These are phyloP conservation scores for Nothophaeocryptopus gaeumannii DNA, from an alignment of 2,329 filamentous ascomycete species.

Conservation along the genomic window DNA sequence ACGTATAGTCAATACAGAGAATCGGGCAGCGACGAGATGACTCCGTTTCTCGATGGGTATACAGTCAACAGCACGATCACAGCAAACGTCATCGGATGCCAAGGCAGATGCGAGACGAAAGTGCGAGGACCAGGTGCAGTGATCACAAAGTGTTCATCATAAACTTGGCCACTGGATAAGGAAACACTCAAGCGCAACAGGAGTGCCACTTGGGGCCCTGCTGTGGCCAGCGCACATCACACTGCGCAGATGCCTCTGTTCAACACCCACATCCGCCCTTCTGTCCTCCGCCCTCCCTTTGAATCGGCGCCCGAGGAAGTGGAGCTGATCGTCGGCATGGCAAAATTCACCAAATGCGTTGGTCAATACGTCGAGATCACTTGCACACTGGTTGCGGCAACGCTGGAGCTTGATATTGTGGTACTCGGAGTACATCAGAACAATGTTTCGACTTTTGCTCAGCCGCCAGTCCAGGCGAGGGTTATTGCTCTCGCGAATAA, in stretches of 20 bases:
- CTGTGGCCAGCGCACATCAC: neutral
- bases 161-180: slow-evolving; percentile 2
- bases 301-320: slow-evolving; percentile 2
- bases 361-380: slow-evolving; percentile 8
- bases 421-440: slow-evolving; percentile 1
- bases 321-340: slow-evolving; percentile 5
- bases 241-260: slow-evolving; percentile 6
- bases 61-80: slow-evolving; percentile 4
- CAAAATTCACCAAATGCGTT: slow-evolving; percentile 6
- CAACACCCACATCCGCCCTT: slow-evolving; percentile 2
- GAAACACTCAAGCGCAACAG: neutral
- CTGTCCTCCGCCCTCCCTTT: neutral
- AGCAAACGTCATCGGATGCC: slow-evolving; percentile 5
- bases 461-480: neutral
- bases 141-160: slow-evolving; percentile 2
- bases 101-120: slow-evolving; percentile 1
- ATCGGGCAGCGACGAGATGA: neutral
- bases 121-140: slow-evolving; percentile 1
- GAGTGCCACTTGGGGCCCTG: slow-evolving; percentile 3
- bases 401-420: slow-evolving; percentile 17
- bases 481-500: slow-evolving; percentile 15
- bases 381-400: slow-evolving; percentile 14
- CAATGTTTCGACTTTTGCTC: slow-evolving; percentile 3
- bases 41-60: neutral
- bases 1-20: neutral